Evolutionary conservation across 805 yeast species (phyloP), one percentile per base, ranked within the genome.

Genomic region (Lachancea sp.): DNA sequence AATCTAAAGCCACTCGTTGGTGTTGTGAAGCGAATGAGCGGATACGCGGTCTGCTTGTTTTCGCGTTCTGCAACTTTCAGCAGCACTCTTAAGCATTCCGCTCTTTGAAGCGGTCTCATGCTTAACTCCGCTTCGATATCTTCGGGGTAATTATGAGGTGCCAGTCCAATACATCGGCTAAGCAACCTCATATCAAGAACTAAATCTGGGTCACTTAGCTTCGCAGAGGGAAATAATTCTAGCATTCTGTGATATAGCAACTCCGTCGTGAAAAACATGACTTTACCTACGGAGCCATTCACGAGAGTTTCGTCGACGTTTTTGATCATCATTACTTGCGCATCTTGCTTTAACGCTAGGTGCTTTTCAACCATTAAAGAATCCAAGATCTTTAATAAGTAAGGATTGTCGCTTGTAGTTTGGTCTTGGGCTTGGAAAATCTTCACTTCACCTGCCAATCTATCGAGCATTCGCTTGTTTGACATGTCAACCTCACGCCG

Each of bases 241-340:
- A 42, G 45, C 46, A 55, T 51, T 28, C 49, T 42, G 5, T 47
- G 36, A 32, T 47, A 55, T 3, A 65, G 25, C 0, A 49, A 42
- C 18, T 49, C 50, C 0, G 69, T 54, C 7, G 63, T 47, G 43
- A 70, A 70, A 23, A 63, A 60, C 3, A 69, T 43, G 1, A 92
- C 81, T 28, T 71, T 76, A 0, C 99, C 99, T 28, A 90, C 67
- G 0, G 96, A 77, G 2, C 99, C 98, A 63, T 92, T 92, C 29
- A 92, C 97, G 28, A 92, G 66, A 2, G 69, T 64, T 8, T 77
- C 82, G 48, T 85, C 89, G 21, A 74, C 70, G 58, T 92, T 92
- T 52, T 84, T 86, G 49, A 92, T 64, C 71, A 86, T 78, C 96
- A 92, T 89, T 1, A 92, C 97, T 61, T 92, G 98, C 0, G 96